Percentiles rank a stretch among this genome's conserved stretches.
These are phyloP conservation scores for Mycena sp. DNA, from an alignment of 1,284 basidiomycete genomes.

Conservation along the genomic window DNA sequence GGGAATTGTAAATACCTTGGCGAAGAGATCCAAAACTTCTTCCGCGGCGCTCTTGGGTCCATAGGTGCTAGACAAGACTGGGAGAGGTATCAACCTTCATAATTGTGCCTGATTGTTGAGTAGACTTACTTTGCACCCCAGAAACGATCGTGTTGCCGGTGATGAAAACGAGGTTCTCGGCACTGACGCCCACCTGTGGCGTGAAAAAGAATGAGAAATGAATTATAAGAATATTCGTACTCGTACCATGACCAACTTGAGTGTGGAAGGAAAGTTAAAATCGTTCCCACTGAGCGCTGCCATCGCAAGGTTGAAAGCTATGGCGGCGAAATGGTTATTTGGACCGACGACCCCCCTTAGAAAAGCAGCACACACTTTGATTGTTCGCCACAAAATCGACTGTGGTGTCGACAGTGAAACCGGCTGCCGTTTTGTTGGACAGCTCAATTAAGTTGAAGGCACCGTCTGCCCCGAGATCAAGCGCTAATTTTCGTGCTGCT, in stretches of 20 bases:
- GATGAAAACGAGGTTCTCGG: conserved; percentile 4
- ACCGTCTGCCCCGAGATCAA: conserved; percentile 35
- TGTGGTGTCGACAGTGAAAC: conserved; percentile 37
- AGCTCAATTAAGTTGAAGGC: conserved; percentile 36
- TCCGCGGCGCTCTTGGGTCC: conserved; percentile 12
- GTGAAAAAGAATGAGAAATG: neutral
- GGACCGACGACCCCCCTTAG: too few relatives aligned
- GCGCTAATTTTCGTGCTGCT: conserved; percentile 35
- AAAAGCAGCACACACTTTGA: conserved; percentile 36
- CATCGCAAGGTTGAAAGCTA: conserved; percentile 3
- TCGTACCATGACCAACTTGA: conserved; percentile 1
- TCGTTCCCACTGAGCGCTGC: conserved; percentile 6
- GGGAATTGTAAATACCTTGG: neutral
- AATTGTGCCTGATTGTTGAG: neutral
- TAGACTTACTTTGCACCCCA: neutral
- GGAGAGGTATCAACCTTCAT: neutral
- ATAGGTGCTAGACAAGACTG: conserved; percentile 2
- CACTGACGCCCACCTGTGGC: conserved; percentile 8
- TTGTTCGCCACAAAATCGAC: conserved; percentile 37
- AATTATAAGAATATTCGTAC: neutral
- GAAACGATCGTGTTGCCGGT: neutral
- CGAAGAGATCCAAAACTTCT: conserved; percentile 21
- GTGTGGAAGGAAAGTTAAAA: neutral
- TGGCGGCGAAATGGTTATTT: neutral
- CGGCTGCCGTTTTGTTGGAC: conserved; percentile 25